Base-by-base conservation (phyloP, 1,284 basidiomycete genomes). In the Ustilago loliicola region DNA sequence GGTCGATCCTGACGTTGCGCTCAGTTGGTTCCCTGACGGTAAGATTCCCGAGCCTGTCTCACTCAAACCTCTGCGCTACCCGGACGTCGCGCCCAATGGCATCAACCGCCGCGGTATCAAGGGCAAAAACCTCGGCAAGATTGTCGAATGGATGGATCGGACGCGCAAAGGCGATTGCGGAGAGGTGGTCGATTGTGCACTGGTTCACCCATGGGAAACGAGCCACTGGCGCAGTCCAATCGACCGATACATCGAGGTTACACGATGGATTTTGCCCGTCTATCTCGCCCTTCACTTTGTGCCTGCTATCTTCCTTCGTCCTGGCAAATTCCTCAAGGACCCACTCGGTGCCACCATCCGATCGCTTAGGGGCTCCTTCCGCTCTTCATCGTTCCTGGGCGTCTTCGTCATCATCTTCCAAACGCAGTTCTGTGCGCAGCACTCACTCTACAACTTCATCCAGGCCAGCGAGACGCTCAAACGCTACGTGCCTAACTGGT, bases 281-380 rank as follows among this genome's bases (percentile, higher is more conserved):
- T 99, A 98, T 81, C 91, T 93, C 23, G 95, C 94, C 0, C 88
- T 99, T 48, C 95, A 98, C 87, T 90, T 98, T 72, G 91, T 98
- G 36, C 96, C 96, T 0, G 77, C 83, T 40, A 56, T 85, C 60
- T 86, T 86, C 71, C 63, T 86, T 57, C 83, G 85, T 15, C 82
- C 83, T 6, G 79, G 79, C 58, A 65, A 70, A 23, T 82, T 86
- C 73, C 59, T 83, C 63, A 82, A 83, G 59, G 45, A 79, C 38
- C 85, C 85, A 7, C 29, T 74, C 36, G 66, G 55, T 4, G 69
- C 76, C 2, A 64, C 80, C 29, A 29, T 76, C 30, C 90, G 90
- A 63, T 91, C 93, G 0, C 87, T 90, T 0, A 87, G 90, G 82
- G 95, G 95, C 10, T 95, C 94, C 11, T 87, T 91, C 69, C 89